Evolutionary conservation across 2,329 filamentous ascomycete species (phyloP).

Genomic region (Ophiostoma novo-ulmi): DNA sequence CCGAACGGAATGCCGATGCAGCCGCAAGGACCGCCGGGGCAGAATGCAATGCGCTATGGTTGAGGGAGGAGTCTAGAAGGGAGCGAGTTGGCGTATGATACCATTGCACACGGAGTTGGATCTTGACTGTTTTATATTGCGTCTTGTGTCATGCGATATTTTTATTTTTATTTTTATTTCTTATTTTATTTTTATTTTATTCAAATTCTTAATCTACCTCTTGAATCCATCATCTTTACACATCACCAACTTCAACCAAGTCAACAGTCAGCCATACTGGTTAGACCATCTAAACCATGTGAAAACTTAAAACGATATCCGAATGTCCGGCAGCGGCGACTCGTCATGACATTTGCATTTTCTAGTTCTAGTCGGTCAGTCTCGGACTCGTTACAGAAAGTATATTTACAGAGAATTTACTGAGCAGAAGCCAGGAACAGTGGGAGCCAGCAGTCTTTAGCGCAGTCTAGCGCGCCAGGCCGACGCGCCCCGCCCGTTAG

Average conservation of each 20-base stretch:
- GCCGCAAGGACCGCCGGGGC: conserved; percentile 30
- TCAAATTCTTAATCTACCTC: not conserved
- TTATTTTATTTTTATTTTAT: not conserved
- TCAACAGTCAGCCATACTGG: no score
- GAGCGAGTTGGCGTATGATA: not conserved
- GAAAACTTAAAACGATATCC: not conserved
- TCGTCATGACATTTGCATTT: not conserved
- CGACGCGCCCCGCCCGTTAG: conserved; percentile 13
- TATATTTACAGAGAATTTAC: no score
- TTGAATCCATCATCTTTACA: not conserved
- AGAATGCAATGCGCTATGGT: conserved; percentile 32
- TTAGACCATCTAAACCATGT: not conserved
- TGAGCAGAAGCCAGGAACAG: not conserved
- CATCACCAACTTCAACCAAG: not conserved
- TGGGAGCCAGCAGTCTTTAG: not conserved
- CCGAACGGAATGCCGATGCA: conserved; percentile 34
- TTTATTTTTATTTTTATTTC: not conserved
- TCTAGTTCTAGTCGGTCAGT: not conserved
- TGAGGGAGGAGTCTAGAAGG: conserved; percentile 17
- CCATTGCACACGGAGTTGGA: not conserved
- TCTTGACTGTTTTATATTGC: not conserved
- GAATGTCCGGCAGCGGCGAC: not conserved
- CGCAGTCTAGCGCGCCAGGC: not conserved
- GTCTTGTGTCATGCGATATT: not conserved
- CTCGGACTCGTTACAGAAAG: not conserved